A percentile compares a stretch with the other conserved stretches of the same genome.
These are phyloP conservation scores for Puccinia coronata DNA, from an alignment of 1,284 basidiomycete genomes.

Conservation along the genomic window DNA sequence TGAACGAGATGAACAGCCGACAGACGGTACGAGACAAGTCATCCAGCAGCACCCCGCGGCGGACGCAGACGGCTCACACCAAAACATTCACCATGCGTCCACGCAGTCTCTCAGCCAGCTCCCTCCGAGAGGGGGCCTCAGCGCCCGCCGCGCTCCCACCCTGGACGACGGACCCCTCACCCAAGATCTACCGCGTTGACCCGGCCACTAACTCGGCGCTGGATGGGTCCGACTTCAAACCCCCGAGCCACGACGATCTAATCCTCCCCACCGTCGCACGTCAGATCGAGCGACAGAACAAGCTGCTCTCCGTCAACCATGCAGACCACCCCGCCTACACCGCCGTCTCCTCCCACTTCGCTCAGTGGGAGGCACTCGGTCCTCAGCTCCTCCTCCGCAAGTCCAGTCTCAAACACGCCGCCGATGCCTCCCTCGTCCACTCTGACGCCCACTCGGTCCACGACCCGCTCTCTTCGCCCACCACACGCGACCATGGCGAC, in stretches of 20 bases:
- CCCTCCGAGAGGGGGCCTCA: background rate
- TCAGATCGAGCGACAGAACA: conserved; percentile 33
- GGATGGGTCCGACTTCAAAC: background rate
- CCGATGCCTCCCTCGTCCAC: background rate
- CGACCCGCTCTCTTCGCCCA: background rate
- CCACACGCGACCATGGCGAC: background rate
- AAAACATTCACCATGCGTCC: conserved; percentile 4
- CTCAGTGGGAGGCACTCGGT: conserved; percentile 24
- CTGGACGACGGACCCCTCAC: conserved; percentile 43
- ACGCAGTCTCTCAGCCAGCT: conserved; percentile 27
- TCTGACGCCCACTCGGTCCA: background rate
- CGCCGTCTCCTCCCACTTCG: conserved; percentile 6
- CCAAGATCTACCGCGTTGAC: conserved; percentile 38
- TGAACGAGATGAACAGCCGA: background rate
- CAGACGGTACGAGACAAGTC: background rate
- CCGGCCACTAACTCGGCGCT: background rate
- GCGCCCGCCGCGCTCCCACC: background rate
- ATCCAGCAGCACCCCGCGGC: background rate
- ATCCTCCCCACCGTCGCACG: conserved; percentile 46
- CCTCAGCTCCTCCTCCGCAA: conserved; percentile 14
- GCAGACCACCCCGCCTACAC: conserved; percentile 9
- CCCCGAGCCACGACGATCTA: conserved; percentile 39
- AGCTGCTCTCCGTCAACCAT: background rate
- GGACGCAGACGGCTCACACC: too few relatives aligned
- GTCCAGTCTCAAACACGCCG: background rate